These are phyloP conservation scores for Extremus antarcticus DNA, from an alignment of 495 filamentous ascomycete genomes.

Conservation along the genomic window DNA sequence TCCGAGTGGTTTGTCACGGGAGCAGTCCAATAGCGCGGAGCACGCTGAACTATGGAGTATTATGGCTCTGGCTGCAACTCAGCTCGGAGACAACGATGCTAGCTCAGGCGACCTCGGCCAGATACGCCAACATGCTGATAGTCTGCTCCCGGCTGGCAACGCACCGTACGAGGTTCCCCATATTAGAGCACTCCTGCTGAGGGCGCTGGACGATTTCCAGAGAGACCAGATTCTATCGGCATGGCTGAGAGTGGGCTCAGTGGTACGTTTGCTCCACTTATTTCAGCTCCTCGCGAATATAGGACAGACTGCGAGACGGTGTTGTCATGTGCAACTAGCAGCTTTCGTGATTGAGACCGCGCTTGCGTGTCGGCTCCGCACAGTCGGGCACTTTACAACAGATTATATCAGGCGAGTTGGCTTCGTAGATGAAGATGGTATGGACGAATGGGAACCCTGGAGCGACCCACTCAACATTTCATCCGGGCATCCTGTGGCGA, in stretches of 20 bases:
- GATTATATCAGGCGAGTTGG: conserved; percentile 38
- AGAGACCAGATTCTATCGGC: background rate
- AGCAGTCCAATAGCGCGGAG: conserved; percentile 34
- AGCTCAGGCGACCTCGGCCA: background rate
- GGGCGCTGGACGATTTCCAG: background rate
- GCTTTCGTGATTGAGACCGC: conserved; percentile 59
- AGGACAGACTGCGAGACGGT: conserved; percentile 19
- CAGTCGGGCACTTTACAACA: conserved; percentile 42
- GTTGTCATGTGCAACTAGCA: conserved; percentile 45
- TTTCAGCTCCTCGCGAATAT: background rate
- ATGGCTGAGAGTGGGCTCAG: background rate
- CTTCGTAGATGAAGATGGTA: conserved; percentile 48
- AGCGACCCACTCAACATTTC: conserved; percentile 11
- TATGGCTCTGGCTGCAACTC: conserved; percentile 43
- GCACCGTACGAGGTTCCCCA: background rate
- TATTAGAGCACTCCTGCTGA: background rate
- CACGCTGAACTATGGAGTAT: conserved; percentile 57
- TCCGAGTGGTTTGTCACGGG: conserved; percentile 19
- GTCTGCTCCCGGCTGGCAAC: background rate
- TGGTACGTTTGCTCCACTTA: background rate
- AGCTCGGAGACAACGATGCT: conserved; percentile 15
- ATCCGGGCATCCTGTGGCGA: background rate
- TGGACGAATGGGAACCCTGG: conserved; percentile 69
- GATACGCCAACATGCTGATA: background rate
- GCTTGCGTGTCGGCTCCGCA: conserved; percentile 44